phyloP scores from a whole-genome alignment of 768 basidiomycete species.

The Rubroboletus pulcherrimus region DNA sequence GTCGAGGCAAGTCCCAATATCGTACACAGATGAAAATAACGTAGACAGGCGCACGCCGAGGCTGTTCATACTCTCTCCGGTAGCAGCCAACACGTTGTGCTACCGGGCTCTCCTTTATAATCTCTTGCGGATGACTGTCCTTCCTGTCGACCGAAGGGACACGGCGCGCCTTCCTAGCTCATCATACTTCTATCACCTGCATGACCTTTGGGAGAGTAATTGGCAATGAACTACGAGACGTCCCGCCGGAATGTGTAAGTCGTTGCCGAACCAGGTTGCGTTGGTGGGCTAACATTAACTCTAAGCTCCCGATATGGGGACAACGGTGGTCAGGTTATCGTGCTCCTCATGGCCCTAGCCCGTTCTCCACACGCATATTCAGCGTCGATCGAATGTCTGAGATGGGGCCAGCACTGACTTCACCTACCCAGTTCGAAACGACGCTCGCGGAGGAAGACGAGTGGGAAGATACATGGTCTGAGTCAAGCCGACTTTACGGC shows the following conservation, averaged over 20 bases:
- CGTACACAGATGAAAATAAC: constrained; percentile 17
- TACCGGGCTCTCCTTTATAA: constrained; percentile 25
- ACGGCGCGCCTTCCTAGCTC: constrained; percentile 13
- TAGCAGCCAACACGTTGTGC: constrained; percentile 21
- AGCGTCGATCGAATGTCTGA: constrained; percentile 19
- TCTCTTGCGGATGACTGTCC: constrained; percentile 13
- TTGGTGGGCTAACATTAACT: constrained; percentile 7
- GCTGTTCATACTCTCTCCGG: constrained; percentile 25
- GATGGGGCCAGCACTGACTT: constrained; percentile 17
- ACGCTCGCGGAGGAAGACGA: constrained; percentile 20
- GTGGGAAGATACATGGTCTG: constrained; percentile 9
- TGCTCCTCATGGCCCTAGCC: constrained; percentile 24
- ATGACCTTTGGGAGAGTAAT: constrained; percentile 30
- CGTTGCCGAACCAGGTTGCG: background rate
- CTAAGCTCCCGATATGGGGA: constrained; percentile 32
- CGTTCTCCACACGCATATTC: constrained; percentile 23
- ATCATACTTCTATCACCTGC: constrained; percentile 16
- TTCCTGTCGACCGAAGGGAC: constrained; percentile 16
- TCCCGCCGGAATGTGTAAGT: constrained; percentile 30
- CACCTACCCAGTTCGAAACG: constrained; percentile 22
- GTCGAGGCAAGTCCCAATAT: constrained; percentile 14
- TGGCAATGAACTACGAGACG: constrained; percentile 28
- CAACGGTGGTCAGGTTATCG: constrained; percentile 27
- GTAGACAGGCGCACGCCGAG: constrained; percentile 13
- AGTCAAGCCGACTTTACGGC: constrained; percentile 10